Conservation (phyloP, 768 basidiomycete genomes). For the Rhodotorula sphaerocarpa region DNA sequence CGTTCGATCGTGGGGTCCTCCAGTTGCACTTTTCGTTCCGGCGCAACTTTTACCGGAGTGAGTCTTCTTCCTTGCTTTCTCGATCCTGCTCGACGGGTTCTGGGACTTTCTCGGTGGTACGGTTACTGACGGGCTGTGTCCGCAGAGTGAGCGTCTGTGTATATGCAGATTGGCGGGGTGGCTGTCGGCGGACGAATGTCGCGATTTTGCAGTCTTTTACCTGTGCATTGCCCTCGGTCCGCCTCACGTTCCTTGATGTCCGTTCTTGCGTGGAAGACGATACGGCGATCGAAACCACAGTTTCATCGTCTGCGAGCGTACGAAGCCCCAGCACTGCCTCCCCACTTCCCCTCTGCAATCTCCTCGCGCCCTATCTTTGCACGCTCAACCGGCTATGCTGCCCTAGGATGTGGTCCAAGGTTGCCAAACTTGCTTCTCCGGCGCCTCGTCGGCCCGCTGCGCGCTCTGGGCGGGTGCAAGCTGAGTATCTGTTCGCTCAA, state of each 20-base stretch:
- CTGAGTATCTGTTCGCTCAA: constrained; percentile 1
- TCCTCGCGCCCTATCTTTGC: neutral
- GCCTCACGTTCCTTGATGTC: too few relatives aligned
- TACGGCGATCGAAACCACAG: too few relatives aligned
- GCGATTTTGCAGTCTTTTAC: too few relatives aligned
- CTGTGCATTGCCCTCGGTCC: too few relatives aligned
- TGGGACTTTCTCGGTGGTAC: too few relatives aligned
- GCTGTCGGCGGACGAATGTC: too few relatives aligned
- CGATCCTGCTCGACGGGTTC: too few relatives aligned
- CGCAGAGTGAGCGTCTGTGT: neutral
- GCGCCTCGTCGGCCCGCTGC: constrained; percentile 15
- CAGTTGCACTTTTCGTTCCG: constrained; percentile 96
- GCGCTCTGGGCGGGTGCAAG: neutral
- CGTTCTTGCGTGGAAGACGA: too few relatives aligned
- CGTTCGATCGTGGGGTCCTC: constrained; percentile 91
- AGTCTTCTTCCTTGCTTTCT: neutral
- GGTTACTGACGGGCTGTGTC: neutral
- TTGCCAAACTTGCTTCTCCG: constrained; percentile 19
- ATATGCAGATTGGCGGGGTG: too few relatives aligned
- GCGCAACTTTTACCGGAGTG: constrained; percentile 3
- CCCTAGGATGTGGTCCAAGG: constrained; percentile 25
- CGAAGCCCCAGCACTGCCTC: too few relatives aligned
- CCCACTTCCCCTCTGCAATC: neutral
- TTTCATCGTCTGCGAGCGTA: too few relatives aligned
- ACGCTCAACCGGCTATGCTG: too few relatives aligned